These are phyloP conservation scores for Tetrapyrgos nigripes DNA, from an alignment of 1,284 basidiomycete genomes.

Conservation along the genomic window DNA sequence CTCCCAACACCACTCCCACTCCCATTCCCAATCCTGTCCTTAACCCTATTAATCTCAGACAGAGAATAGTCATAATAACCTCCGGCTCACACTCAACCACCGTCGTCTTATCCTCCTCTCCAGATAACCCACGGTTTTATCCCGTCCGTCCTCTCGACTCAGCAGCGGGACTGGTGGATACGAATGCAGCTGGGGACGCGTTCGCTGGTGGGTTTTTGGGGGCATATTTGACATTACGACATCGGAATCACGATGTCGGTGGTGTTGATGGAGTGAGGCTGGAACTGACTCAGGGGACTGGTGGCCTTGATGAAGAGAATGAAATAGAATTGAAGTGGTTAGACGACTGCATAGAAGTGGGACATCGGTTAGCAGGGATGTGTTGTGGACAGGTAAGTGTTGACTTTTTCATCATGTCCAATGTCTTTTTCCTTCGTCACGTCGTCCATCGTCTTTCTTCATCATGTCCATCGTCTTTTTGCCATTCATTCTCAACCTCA, in stretches of 20 bases:
- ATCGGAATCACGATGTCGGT: neutral
- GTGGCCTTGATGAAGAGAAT: no score
- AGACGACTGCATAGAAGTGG: conserved; percentile 73
- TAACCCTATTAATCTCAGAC: no score
- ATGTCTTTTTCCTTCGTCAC: no score
- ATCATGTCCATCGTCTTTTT: no score
- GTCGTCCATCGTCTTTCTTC: no score
- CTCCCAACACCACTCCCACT: no score
- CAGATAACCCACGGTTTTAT: conserved; percentile 53
- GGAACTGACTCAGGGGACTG: no score
- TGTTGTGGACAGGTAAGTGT: conserved; percentile 72
- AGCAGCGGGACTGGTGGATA: conserved; percentile 79
- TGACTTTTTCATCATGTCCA: neutral
- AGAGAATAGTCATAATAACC: conserved; percentile 83
- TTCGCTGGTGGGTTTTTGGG: conserved; percentile 89
- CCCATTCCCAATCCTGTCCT: no score
- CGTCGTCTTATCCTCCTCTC: conserved; percentile 61
- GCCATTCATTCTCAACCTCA: no score
- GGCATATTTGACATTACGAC: conserved; percentile 48
- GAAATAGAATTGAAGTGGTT: conserved; percentile 54
- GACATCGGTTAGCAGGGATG: conserved; percentile 84
- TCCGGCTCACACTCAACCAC: conserved; percentile 78
- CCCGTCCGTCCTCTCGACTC: conserved; percentile 60
- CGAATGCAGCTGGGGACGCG: conserved; percentile 89
- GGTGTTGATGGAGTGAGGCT: neutral